Percentiles rank a stretch among this genome's conserved stretches.
Conservation (phyloP, 495 filamentous ascomycete species). For the Aspergillus baeticus region DNA sequence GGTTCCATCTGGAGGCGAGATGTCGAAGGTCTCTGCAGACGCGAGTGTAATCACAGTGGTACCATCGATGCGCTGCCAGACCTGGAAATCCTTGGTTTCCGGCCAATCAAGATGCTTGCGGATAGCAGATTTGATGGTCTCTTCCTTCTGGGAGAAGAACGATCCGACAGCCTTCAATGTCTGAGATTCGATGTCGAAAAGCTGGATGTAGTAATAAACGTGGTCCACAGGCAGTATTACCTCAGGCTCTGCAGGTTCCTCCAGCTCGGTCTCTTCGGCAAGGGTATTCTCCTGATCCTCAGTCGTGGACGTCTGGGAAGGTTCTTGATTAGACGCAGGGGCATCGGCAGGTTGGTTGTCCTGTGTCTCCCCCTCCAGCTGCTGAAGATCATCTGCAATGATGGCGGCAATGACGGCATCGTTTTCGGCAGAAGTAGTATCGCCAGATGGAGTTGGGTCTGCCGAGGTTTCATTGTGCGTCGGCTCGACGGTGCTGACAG, state of each 20-base stretch:
- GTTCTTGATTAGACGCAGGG: not conserved
- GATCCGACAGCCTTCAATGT: slow-evolving; percentile 52
- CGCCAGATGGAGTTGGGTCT: not conserved
- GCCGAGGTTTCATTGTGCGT: not conserved
- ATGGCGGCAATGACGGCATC: slow-evolving; percentile 26
- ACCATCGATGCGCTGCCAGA: slow-evolving; percentile 46
- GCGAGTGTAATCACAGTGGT: slow-evolving; percentile 40
- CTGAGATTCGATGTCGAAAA: slow-evolving; percentile 51
- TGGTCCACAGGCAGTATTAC: slow-evolving; percentile 33
- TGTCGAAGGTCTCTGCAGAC: slow-evolving; percentile 40
- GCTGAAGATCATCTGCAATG: slow-evolving; percentile 23
- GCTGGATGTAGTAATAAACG: slow-evolving; percentile 50
- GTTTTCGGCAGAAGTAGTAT: slow-evolving; percentile 15
- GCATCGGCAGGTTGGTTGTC: not conserved
- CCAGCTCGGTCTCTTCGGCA: slow-evolving; percentile 1
- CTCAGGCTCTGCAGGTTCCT: slow-evolving; percentile 14
- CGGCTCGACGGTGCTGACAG: not conserved
- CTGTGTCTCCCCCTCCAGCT: slow-evolving; percentile 13
- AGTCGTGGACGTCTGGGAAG: not conserved
- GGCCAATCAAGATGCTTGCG: slow-evolving; percentile 41
- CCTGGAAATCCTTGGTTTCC: slow-evolving; percentile 39
- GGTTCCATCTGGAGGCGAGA: slow-evolving; percentile 37
- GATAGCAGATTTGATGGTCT: slow-evolving; percentile 45
- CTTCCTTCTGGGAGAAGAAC: slow-evolving; percentile 43
- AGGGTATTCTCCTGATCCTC: slow-evolving; percentile 4